These are phyloP conservation scores for Ceratocystis harringtonii DNA, from an alignment of 2,329 filamentous ascomycete species.

Conservation along the genomic window DNA sequence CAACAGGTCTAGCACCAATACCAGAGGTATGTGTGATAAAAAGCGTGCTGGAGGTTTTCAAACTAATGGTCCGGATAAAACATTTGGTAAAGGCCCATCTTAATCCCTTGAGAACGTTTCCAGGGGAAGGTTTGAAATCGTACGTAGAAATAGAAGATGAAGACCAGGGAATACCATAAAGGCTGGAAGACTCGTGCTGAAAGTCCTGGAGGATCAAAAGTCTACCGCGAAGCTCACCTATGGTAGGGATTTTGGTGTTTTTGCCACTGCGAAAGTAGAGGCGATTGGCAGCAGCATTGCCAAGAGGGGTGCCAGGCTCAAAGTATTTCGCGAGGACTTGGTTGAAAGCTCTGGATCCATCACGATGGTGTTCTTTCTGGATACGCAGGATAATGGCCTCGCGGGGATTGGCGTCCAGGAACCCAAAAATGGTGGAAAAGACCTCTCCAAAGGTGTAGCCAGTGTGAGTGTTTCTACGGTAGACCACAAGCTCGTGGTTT, in stretches of 20 bases:
- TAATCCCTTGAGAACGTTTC: slow-evolving; percentile 26
- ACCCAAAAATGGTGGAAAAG: slow-evolving; percentile 28
- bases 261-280: slow-evolving; percentile 24
- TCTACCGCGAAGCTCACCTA: slow-evolving; percentile 31
- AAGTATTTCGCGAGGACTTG: slow-evolving; percentile 31
- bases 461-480: slow-evolving; percentile 32
- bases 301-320: slow-evolving; percentile 24
- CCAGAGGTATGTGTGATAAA: slow-evolving; percentile 21
- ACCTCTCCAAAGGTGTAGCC: slow-evolving; percentile 31
- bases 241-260: slow-evolving; percentile 23
- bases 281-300: slow-evolving; percentile 24
- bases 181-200: slow-evolving; percentile 14
- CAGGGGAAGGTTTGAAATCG: slow-evolving; percentile 30
- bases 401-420: slow-evolving; percentile 25
- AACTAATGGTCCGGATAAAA: slow-evolving; percentile 21
- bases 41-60: slow-evolving; percentile 18
- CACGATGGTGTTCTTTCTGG: background rate
- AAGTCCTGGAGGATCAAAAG: slow-evolving; percentile 35
- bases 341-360: slow-evolving; percentile 26
- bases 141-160: slow-evolving; percentile 31
- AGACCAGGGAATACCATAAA: slow-evolving; percentile 32
- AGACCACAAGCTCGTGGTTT: slow-evolving; percentile 31
- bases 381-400: background rate
- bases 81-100: slow-evolving; percentile 23
- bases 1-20: slow-evolving; percentile 26